Evolutionary conservation across 345 rosid genomes (phyloP).

Genomic region (Dipteronia dyeriana): DNA sequence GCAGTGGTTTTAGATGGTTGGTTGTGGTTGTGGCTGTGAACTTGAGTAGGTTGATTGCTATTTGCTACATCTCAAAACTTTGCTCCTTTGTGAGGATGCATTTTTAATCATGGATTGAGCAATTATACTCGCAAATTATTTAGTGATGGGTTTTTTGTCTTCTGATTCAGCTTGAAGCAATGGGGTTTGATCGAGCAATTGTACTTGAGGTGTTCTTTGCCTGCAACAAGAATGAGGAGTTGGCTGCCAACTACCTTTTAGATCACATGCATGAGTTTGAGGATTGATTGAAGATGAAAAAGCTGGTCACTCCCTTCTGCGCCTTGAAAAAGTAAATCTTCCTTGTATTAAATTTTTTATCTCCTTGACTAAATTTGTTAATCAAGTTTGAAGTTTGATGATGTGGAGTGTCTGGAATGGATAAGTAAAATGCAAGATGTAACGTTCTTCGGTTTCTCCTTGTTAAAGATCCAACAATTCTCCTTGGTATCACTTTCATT

Average conservation of each 20-base stretch:
- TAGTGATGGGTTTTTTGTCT: background rate
- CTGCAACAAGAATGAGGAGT: constrained; percentile 92
- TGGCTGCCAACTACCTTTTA: constrained; percentile 90
- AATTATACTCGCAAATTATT: background rate
- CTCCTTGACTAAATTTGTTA: constrained; percentile 15
- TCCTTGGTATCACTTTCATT: too few species aligned
- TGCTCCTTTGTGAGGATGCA: background rate
- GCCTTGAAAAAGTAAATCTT: constrained; percentile 1
- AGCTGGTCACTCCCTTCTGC: constrained; percentile 9
- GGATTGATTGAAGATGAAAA: constrained; percentile 48
- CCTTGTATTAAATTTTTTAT: background rate
- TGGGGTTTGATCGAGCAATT: constrained; percentile 83
- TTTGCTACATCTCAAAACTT: background rate
- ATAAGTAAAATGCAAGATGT: constrained; percentile 17
- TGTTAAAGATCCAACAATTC: too few species aligned
- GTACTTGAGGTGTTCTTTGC: constrained; percentile 88
- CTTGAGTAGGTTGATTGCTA: background rate
- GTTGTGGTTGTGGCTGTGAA: background rate
- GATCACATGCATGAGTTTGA: constrained; percentile 92
- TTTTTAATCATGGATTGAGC: background rate
- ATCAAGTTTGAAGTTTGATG: constrained; percentile 3
- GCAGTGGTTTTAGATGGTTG: background rate
- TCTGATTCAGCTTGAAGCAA: constrained; percentile 69
- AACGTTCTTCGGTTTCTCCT: background rate
- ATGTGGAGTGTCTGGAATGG: constrained; percentile 17